phyloP scores from a whole-genome alignment of 1,139 yeast species.

The Kodamaea suecica region DNA sequence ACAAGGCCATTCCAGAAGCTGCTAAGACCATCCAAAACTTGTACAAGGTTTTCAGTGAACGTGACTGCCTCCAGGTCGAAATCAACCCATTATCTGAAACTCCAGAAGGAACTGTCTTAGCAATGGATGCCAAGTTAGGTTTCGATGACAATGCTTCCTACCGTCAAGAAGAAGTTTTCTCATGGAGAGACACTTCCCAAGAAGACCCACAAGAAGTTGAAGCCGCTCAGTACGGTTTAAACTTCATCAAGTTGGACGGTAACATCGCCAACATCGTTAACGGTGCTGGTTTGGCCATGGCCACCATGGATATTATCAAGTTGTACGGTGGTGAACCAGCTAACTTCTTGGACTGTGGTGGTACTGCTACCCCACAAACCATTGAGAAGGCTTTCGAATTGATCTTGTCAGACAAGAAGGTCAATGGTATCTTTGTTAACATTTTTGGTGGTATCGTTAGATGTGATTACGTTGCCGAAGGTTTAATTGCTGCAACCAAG shows the following conservation, averaged over 20 bases:
- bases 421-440: constrained; percentile 95
- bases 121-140: constrained; percentile 99
- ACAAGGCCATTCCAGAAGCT: constrained; percentile 78
- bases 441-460: constrained; percentile 99
- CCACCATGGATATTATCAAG: constrained; percentile 99
- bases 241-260: constrained; percentile 97
- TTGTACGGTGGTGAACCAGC: constrained; percentile 99
- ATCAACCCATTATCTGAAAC: constrained; percentile 98
- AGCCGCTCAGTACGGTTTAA: constrained; percentile 86
- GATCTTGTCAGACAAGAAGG: constrained; percentile 84
- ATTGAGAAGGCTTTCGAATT: constrained; percentile 95
- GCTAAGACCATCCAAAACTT: constrained; percentile 83
- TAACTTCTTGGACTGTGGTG: constrained; percentile 99
- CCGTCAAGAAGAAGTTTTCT: constrained; percentile 92
- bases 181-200: constrained; percentile 93
- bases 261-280: constrained; percentile 97
- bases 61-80: constrained; percentile 97
- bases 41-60: constrained; percentile 83
- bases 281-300: constrained; percentile 99
- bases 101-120: constrained; percentile 82
- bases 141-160: constrained; percentile 95
- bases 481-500: constrained; percentile 44
- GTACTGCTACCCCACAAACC: constrained; percentile 98
- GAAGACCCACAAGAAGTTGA: constrained; percentile 97
- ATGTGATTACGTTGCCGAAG: constrained; percentile 98